Base-by-base conservation (phyloP, 73 alveolate genomes). In the Symbiodinium pilosum region DNA sequence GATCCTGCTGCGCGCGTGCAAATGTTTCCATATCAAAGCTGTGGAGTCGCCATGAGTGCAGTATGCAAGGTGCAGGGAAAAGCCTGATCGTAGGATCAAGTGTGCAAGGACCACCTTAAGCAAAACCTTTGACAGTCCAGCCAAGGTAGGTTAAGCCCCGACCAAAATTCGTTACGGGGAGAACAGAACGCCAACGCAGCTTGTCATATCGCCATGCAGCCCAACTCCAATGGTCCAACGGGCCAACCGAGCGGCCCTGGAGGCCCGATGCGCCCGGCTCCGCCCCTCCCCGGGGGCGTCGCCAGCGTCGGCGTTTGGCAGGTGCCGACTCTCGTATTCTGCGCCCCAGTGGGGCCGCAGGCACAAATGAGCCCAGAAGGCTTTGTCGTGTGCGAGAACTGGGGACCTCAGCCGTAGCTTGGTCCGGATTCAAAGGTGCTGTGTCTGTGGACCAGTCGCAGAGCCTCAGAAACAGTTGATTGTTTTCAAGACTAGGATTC, bases 181-280 rank as follows among this genome's bases (percentile, higher is more conserved):
- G 59, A 47, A 47, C 21, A 9, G 59, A 30, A 64, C 38, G 81
- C 81, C 81, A 64, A 38, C 81, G 30, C 81, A 5, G 30, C 38
- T 14, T 56, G 32, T 28, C 81, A 32, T 18, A 16, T 24, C 81
- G 81, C 81, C 81, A 64, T 64, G 81, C 81, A 64, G 81, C 81
- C 81, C 81, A 30, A n/a, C 34, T 47, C 64, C 64, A 5, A 54
- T 16, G 73, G 73, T 30, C 73, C 73, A 24, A n/a, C 38, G 38
- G 38, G 12, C 38, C 81, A 14, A 14, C 21, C 59, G 21, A 47
- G 14, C 73, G 7, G 38, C 41, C 6, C 81, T 0, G 81, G 81
- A 64, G 81, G 81, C 38, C 81, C 81, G 81, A 64, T 64, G 81
- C 81, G 81, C 34, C 81, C 81, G 81, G 81, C 81, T 64, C 81